Conservation (phyloP, 331 rosid genomes). For the Pyracantha coccinea region DNA sequence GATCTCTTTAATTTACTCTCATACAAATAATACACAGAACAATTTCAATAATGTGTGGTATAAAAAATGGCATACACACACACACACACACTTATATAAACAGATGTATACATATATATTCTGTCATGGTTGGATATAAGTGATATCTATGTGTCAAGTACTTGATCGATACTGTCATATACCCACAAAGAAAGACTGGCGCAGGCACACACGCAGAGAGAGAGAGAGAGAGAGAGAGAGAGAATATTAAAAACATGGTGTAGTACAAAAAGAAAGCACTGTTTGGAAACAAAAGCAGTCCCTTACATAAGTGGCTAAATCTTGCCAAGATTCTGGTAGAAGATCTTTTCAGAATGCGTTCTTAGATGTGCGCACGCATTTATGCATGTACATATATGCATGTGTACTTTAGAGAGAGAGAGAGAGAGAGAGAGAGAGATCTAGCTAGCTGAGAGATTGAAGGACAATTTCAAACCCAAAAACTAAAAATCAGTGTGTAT, state of each 20-base stretch:
- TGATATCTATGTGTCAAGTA: background rate
- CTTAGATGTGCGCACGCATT: background rate
- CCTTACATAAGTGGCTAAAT: constrained; percentile 13
- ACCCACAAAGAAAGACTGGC: background rate
- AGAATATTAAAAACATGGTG: background rate
- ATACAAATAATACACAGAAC: background rate
- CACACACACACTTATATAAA: no score
- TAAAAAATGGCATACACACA: no score
- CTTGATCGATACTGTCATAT: background rate
- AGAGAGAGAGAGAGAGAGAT: background rate
- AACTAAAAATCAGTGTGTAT: background rate
- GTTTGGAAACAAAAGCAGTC: background rate
- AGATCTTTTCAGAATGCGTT: background rate
- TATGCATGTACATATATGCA: background rate
- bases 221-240: constrained; percentile 7
- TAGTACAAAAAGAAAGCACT: background rate
- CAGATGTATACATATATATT: background rate
- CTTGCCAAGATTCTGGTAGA: constrained; percentile 12
- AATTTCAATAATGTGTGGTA: background rate
- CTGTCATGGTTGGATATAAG: background rate
- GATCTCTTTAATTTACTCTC: background rate
- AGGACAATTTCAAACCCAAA: background rate
- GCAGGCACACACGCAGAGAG: background rate
- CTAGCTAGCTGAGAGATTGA: background rate
- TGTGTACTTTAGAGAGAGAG: background rate